Conservation (phyloP, 2,329 filamentous ascomycete species). For the Calonectria honghensis region DNA sequence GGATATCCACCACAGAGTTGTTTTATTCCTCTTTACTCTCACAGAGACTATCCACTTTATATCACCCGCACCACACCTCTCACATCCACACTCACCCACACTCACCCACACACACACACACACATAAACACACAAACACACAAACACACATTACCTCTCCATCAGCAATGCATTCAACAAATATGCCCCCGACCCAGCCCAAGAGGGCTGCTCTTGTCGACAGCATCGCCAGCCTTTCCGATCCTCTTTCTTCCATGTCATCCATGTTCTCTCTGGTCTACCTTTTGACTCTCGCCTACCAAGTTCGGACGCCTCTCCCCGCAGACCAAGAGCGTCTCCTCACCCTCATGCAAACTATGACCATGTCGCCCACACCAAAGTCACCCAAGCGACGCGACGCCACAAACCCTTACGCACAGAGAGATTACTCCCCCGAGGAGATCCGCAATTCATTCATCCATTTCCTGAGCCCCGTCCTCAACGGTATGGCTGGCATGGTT, state of each 20-base stretch:
- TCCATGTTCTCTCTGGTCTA: constrained; percentile 58
- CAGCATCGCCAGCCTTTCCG: constrained; percentile 56
- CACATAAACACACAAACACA: not conserved
- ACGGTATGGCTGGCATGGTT: constrained; percentile 59
- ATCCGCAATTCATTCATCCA: constrained; percentile 58
- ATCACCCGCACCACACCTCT: constrained; percentile 2
- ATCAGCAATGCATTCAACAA: constrained; percentile 50
- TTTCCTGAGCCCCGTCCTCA: constrained; percentile 58
- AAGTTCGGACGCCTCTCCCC: constrained; percentile 53
- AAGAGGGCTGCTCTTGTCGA: constrained; percentile 53
- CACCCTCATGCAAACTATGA: constrained; percentile 60
- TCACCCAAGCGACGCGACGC: constrained; percentile 30
- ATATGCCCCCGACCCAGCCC: constrained; percentile 48
- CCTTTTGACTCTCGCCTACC: constrained; percentile 59
- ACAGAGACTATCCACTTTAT: constrained; percentile 6
- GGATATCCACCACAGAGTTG: not conserved
- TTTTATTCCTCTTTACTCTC: constrained; percentile 4
- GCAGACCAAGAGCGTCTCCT: constrained; percentile 56
- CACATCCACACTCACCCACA: not conserved
- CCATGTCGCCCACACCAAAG: constrained; percentile 54
- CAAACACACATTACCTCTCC: not conserved
- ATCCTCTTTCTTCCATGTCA: constrained; percentile 56
- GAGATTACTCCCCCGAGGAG: constrained; percentile 53
- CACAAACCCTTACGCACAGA: constrained; percentile 16
- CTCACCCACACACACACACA: not conserved